Percentiles rank a stretch among this genome's conserved stretches.
Conservation (phyloP, 2,329 filamentous ascomycete genomes). For the Trichophyton rubrum region DNA sequence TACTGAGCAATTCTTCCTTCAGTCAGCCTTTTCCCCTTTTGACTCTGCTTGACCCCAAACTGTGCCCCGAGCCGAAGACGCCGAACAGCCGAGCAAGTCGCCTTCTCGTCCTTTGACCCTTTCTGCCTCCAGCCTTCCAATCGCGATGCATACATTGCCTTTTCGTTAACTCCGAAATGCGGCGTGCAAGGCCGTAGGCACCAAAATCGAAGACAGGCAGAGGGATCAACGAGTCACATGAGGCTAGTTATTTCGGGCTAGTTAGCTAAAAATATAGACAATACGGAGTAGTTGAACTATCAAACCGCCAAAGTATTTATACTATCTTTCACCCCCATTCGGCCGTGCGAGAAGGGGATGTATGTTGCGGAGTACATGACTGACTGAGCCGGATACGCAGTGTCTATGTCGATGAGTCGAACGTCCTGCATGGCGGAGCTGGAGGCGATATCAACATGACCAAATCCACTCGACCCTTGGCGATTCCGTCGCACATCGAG, state of each 20-base stretch:
- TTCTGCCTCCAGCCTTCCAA: neutral
- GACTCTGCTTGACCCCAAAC: neutral
- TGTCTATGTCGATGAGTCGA: neutral
- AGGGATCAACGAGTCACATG: neutral
- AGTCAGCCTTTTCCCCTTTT: neutral
- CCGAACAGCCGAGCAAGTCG: neutral
- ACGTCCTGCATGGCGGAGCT: neutral
- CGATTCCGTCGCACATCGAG: neutral
- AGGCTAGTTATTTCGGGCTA: neutral
- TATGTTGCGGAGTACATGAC: neutral
- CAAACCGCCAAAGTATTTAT: neutral
- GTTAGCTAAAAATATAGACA: neutral
- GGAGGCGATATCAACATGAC: conserved; percentile 5
- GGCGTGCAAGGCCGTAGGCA: neutral
- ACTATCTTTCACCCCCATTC: neutral
- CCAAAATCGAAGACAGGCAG: no score
- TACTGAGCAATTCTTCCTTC: neutral
- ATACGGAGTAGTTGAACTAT: neutral
- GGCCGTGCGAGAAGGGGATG: neutral
- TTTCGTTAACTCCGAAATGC: neutral
- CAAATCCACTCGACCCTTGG: neutral
- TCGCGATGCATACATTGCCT: neutral
- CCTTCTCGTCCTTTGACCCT: neutral
- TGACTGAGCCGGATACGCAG: neutral
- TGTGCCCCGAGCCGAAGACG: neutral